Evolutionary conservation across 352 stramenopile genomes (phyloP), one percentile per base, ranked within the genome.

Genomic region (Pythium aquatile): DNA sequence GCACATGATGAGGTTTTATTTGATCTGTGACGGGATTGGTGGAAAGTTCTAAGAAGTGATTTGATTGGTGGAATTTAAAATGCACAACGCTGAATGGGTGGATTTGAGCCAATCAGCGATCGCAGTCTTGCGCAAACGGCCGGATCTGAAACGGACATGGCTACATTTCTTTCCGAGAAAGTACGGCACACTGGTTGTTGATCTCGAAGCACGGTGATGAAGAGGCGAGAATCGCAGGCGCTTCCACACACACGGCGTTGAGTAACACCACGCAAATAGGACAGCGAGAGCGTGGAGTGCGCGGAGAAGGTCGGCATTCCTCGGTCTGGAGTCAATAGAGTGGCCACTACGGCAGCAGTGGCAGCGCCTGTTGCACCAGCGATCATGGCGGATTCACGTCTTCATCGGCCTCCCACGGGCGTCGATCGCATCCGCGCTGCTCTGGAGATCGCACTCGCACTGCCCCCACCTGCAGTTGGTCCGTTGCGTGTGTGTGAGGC

Each of bases 61-160:
- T 30, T 65, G 56, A 79, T 81, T 84, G 74, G 70, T 57, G 71
- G 71, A 79, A 79, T 81, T 81, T 75, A 71, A 78, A 75, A 70
- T 65, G 61, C 24, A 1, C 11, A 3, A 0, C 16, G 26, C 49
- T 69, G 63, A 69, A 69, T 73, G 56, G 51, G 54, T 64, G 42
- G 48, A 37, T 69, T 72, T 68, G 55, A 40, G 51, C 66, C 48
- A 61, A 65, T 64, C 20, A 64, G n/a, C 40, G 33, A 24, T 46
- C 16, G n/a, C 4, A 24, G n/a, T 30, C 42, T 30, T 49, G n/a
- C n/a, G n/a, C n/a, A 49, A 49, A 49, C 42, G 42, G 42, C 40
- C 26, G 2, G 40, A 49, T 30, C 42, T 16, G 42, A 49, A 49
- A 49, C n/a, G 42, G 30, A 48, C n/a, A 26, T 48, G n/a, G 40